These are phyloP conservation scores for bread wheat (Triticum aestivum) DNA, from an alignment of 176 grass and related monocot species.

Conservation along the genomic window DNA sequence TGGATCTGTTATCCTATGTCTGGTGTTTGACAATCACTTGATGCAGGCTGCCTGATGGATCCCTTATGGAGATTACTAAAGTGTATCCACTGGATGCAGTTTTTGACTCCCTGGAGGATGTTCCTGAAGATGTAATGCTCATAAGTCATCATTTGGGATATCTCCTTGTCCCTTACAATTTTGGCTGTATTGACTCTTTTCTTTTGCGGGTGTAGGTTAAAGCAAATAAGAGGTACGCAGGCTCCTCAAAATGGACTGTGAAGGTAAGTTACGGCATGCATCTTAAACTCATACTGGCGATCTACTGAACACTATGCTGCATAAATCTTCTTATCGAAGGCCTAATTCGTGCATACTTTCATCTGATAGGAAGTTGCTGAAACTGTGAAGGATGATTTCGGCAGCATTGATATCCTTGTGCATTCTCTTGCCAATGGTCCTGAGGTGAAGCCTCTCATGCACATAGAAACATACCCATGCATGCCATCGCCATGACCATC, in stretches of 20 bases:
- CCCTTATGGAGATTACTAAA: conserved; percentile 93
- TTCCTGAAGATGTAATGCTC: conserved; percentile 83
- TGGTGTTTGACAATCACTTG: conserved; percentile 30
- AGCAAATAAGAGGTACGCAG: conserved; percentile 88
- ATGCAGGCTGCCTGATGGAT: conserved; percentile 79
- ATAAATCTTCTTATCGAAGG: background rate
- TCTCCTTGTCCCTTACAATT: background rate
- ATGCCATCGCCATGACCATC: background rate
- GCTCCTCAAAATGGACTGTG: conserved; percentile 94
- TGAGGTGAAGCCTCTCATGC: conserved; percentile 43
- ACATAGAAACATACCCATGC: background rate
- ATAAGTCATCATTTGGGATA: conserved; percentile 16
- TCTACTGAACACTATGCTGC: background rate
- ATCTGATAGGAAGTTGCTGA: conserved; percentile 82
- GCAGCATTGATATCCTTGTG: conserved; percentile 94
- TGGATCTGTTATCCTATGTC: background rate
- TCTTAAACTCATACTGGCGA: conserved; percentile 9
- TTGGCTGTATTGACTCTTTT: background rate
- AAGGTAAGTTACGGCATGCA: conserved; percentile 47
- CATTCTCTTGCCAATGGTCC: conserved; percentile 98
- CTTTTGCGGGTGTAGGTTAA: conserved; percentile 49
- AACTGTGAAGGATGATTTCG: conserved; percentile 93
- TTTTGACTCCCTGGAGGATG: conserved; percentile 83
- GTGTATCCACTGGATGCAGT: conserved; percentile 95
- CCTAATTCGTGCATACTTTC: conserved; percentile 19